Evolutionary conservation across 2,329 filamentous ascomycete genomes (phyloP), one percentile per base, ranked within the genome.

Genomic region (Chalaropsis thielavioides): DNA sequence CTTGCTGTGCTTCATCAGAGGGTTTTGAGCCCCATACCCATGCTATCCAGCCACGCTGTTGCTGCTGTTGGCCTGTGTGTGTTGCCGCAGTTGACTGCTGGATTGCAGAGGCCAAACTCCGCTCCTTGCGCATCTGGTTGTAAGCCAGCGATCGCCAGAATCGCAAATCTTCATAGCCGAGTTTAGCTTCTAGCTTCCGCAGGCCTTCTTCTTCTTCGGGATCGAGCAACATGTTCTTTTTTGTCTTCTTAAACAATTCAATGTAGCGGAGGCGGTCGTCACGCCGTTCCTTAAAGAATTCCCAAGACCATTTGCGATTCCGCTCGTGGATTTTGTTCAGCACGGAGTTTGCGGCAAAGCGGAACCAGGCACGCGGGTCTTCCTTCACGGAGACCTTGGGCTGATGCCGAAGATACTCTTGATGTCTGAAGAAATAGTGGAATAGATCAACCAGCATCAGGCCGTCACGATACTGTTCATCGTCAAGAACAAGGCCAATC

Each of bases 381-480:
- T 97, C 90, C 72, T 91, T 95, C 0, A 90, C 89, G 0, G 83
- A 82, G 66, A 86, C 82, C 72, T 95, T 94, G 3, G 94, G 94
- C 71, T 96, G 90, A 66, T 91, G 80, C 70, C 88, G 92, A 73
- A 95, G 95, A 78, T 97, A 96, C 73, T 99, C 92, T 74, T 97
- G 94, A 69, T 99, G 94, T 40, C 92, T 87, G 70, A 96, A 89
- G 74, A 97, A 99, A 76, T 96, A 97, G 74, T 99, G 94, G 78
- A 99, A 99, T 2, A 97, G 80, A 73, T 99, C 94, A 1, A 97
- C 89, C 79, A 99, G 89, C 94, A 99, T 99, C 66, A 99, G 77
- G 4, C 88, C 90, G 76, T 99, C 94, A 38, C 95, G 88, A 73
- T 99, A 99, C 73, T 99, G 94, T 69, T 96, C 85, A 69, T 99